Conservation (phyloP, 2,329 filamentous ascomycete species). For the Phyllosticta citribraziliensis region DNA sequence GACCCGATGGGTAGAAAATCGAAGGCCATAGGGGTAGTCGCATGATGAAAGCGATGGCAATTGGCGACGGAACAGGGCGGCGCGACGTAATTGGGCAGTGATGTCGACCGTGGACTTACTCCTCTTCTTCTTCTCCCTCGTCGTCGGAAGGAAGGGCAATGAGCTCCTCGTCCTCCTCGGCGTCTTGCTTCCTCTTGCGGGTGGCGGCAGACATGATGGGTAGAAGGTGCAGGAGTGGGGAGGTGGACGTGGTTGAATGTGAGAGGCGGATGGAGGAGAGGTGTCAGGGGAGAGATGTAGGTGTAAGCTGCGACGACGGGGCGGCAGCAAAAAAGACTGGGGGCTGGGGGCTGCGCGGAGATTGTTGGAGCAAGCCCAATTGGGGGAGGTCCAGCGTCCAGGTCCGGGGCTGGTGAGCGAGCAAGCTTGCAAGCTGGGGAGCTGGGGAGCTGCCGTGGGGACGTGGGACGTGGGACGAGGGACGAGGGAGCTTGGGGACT, state of each 20-base stretch:
- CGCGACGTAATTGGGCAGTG: conserved; percentile 1
- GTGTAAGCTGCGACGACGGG: background rate
- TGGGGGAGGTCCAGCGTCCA: background rate
- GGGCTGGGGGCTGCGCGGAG: background rate
- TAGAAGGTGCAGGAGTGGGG: background rate
- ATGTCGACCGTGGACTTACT: conserved; percentile 5
- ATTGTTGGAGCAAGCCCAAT: background rate
- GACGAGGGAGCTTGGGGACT: background rate
- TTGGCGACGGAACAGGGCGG: background rate
- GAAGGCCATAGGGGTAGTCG: background rate
- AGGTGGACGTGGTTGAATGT: background rate
- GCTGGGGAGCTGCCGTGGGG: background rate
- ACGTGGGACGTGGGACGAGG: too few species aligned
- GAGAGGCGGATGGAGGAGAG: background rate
- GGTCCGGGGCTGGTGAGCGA: background rate
- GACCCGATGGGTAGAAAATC: background rate
- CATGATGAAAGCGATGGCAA: background rate
- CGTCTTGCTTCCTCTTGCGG: conserved; percentile 12
- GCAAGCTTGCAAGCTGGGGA: background rate
- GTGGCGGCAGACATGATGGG: conserved; percentile 5
- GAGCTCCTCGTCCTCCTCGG: conserved; percentile 10
- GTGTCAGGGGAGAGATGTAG: background rate
- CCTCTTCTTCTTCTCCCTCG: conserved; percentile 4
- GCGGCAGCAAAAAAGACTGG: background rate
- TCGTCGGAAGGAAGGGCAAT: conserved; percentile 9